These are phyloP conservation scores for Tetrahymena elliotti DNA, from an alignment of 73 alveolate genomes.

Conservation along the genomic window DNA sequence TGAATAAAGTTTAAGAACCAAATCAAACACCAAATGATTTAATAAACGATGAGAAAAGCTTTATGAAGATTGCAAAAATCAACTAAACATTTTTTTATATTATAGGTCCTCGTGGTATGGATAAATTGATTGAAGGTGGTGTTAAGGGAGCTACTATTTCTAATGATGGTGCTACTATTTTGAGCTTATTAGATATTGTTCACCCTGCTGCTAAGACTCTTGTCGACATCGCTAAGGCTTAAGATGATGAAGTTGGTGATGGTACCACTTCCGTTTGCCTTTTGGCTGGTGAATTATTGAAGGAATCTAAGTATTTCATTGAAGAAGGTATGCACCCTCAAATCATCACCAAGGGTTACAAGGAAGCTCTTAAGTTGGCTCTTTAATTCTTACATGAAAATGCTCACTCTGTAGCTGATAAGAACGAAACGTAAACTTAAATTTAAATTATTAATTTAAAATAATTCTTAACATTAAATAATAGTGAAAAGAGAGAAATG, in stretches of 20 bases:
- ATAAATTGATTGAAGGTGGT: conserved; percentile 79
- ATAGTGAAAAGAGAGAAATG: conserved; percentile 66
- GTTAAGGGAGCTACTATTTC: conserved; percentile 79
- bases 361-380: conserved; percentile 67
- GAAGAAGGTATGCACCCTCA: conserved; percentile 93
- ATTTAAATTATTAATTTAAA: not conserved
- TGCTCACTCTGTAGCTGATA: conserved; percentile 58
- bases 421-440: conserved; percentile 26
- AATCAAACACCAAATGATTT: no score
- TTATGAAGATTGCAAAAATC: no score
- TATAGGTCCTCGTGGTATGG: conserved; percentile 97
- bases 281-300: conserved; percentile 90
- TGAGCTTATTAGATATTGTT: conserved; percentile 79
- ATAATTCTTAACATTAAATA: not conserved
- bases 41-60: no score
- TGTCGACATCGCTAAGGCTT: conserved; percentile 93
- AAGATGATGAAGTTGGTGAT: conserved; percentile 96
- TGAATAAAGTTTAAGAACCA: no score
- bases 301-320: conserved; percentile 82
- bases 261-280: conserved; percentile 95
- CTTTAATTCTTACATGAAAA: conserved; percentile 63
- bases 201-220: conserved; percentile 98
- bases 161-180: conserved; percentile 97
- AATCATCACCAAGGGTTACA: conserved; percentile 81
- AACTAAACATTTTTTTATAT: not conserved